Evolutionary conservation across 805 yeast genomes (phyloP), one percentile per base, ranked within the genome.

Genomic region (Zygotorulaspora sp.): DNA sequence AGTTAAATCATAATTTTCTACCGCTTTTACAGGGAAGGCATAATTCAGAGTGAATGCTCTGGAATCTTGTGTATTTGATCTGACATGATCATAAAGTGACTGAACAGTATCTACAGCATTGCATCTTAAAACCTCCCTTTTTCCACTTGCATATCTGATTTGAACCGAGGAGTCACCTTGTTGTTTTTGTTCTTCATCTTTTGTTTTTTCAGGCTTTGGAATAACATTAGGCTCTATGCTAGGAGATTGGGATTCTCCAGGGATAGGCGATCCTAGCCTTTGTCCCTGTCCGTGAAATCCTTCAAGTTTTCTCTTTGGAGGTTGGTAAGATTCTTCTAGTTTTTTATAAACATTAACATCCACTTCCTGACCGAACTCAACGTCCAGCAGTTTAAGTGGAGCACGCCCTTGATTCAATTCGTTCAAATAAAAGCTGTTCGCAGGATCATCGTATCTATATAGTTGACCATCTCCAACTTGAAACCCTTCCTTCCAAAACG

Each of bases 401-500:
- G 96, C 98, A 41, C 94, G 72, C 7, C 98, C 98, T 39, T 79
- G 74, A 55, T 85, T 83, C 62, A 92, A 72, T 49, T 89, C 92
- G 47, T 78, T 73, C 52, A 92, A 68, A 47, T 85, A 83, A 30
- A 72, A 74, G 32, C 80, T 80, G 58, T 90, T 92, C n/a, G 74
- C 78, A 5, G 96, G 96, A 59, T 92, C 97, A 54, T 90, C 96
- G 59, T 88, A 92, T 41, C 92, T 71, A 59, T 75, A 81, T 39
- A 92, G 71, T 16, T 77, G 76, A 2, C 97, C 97, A 33, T 89
- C 96, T 21, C 92, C 97, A 17, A 92, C 88, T 45, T 87, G 86
- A 64, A 92, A 92, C 1, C 98, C 98, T 54, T 92, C 90, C 50
- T 79, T 82, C 98, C 98, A 92, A 60, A 92, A 90, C 0, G 95